phyloP scores from a whole-genome alignment of 2,329 filamentous ascomycete genomes.

The Pseudodiploospora longispora region DNA sequence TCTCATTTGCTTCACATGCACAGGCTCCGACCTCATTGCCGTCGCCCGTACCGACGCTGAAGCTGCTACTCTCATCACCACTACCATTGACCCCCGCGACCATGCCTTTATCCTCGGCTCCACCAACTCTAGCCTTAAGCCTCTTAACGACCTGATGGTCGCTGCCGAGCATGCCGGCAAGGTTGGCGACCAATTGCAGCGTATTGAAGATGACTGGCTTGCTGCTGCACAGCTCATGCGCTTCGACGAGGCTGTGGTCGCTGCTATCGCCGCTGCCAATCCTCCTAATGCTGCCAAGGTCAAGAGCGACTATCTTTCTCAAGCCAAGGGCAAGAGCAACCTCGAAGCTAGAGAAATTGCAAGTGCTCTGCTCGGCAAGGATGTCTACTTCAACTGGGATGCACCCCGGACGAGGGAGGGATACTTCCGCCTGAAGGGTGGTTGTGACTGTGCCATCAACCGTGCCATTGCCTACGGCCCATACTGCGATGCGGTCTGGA shows the following conservation, averaged over 20 bases:
- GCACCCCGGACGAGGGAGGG: slow-evolving; percentile 87
- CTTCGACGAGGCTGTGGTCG: slow-evolving; percentile 83
- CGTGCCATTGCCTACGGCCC: slow-evolving; percentile 86
- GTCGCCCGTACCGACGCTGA: slow-evolving; percentile 95
- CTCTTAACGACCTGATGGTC: slow-evolving; percentile 85
- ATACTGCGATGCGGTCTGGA: slow-evolving; percentile 96
- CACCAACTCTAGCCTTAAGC: slow-evolving; percentile 77
- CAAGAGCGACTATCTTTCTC: slow-evolving; percentile 56
- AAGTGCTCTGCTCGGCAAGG: slow-evolving; percentile 64
- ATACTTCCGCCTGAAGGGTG: slow-evolving; percentile 87
- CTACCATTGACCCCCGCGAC: slow-evolving; percentile 91
- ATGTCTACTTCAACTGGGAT: slow-evolving; percentile 94
- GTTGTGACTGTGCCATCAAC: slow-evolving; percentile 85
- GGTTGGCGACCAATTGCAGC: slow-evolving; percentile 70
- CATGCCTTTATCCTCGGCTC: slow-evolving; percentile 86
- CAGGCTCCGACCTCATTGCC: slow-evolving; percentile 75
- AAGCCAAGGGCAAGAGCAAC: slow-evolving; percentile 78
- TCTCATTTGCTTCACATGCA: not conserved
- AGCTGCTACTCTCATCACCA: slow-evolving; percentile 93
- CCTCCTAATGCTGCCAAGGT: slow-evolving; percentile 62
- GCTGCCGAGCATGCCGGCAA: slow-evolving; percentile 78
- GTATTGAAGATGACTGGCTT: slow-evolving; percentile 86
- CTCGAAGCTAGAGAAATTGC: slow-evolving; percentile 73
- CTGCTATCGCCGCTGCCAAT: slow-evolving; percentile 64
- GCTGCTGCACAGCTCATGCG: slow-evolving; percentile 71